Evolutionary conservation across 495 filamentous ascomycete species (phyloP).

Genomic region (Daldinia childiae): DNA sequence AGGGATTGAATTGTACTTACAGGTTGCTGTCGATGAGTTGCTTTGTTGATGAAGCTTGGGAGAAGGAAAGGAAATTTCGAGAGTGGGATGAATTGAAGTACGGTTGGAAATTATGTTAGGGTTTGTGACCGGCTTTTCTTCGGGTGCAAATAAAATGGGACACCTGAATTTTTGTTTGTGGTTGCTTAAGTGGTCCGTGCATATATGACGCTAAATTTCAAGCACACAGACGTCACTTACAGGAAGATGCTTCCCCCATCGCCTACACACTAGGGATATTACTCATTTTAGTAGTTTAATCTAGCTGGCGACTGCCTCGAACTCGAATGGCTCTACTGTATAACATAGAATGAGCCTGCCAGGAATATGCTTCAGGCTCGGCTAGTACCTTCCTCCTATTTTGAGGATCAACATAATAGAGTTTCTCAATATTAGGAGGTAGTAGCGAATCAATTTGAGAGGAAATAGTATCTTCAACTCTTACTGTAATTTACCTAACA

Average conservation of each 20-base stretch:
- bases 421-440: not conserved
- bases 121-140: conserved; percentile 47
- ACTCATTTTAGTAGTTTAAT: not conserved
- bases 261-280: not conserved
- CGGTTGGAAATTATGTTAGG: conserved; percentile 42
- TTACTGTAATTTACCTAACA: no score
- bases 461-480: no score
- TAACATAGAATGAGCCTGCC: not conserved
- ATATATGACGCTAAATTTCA: not conserved
- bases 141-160: conserved; percentile 38
- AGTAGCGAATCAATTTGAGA: no score
- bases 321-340: not conserved
- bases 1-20: conserved; percentile 28
- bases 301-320: not conserved
- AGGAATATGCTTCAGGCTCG: not conserved
- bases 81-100: conserved; percentile 45
- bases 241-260: not conserved
- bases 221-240: not conserved
- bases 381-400: not conserved
- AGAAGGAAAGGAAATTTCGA: conserved; percentile 36
- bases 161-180: conserved; percentile 6
- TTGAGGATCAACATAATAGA: not conserved
- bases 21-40: conserved; percentile 42
- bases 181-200: not conserved
- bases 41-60: conserved; percentile 40